phyloP scores from a whole-genome alignment of 257 asterid genomes.

The Plantago major region DNA sequence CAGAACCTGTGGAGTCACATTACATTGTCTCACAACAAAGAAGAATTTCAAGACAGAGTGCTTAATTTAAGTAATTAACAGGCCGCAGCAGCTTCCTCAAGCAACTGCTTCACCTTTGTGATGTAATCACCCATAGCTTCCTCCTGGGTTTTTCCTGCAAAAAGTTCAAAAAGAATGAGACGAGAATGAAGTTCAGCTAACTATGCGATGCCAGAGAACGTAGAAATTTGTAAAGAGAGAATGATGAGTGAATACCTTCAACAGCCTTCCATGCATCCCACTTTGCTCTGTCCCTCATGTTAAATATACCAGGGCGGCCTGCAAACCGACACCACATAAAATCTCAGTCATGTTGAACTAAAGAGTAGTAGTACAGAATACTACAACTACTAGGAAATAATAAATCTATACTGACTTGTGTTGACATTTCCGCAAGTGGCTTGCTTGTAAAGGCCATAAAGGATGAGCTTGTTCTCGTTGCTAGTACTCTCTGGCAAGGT shows the following conservation, averaged over 20 bases:
- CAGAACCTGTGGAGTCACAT: slow-evolving; percentile 11
- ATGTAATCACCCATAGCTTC: slow-evolving; percentile 81
- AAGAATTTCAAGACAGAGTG: slow-evolving; percentile 4
- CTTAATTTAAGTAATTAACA: slow-evolving; percentile 22
- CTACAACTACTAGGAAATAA: neutral
- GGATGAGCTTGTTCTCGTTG: slow-evolving; percentile 66
- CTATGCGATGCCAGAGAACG: neutral
- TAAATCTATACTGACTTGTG: slow-evolving; percentile 49
- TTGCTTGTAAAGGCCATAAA: slow-evolving; percentile 87
- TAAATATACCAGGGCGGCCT: slow-evolving; percentile 91
- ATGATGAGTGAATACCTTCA: slow-evolving; percentile 50
- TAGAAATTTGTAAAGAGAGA: neutral
- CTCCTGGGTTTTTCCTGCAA: slow-evolving; percentile 70
- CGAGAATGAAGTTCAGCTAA: slow-evolving; percentile 4
- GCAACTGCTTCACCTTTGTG: slow-evolving; percentile 91
- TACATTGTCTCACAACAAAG: slow-evolving; percentile 15
- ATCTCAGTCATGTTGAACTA: neutral
- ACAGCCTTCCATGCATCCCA: slow-evolving; percentile 99
- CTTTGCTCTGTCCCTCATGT: slow-evolving; percentile 80
- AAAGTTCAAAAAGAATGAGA: neutral
- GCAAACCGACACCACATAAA: slow-evolving; percentile 23
- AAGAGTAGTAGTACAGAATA: neutral
- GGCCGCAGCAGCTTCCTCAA: slow-evolving; percentile 50
- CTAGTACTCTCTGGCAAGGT: slow-evolving; percentile 66
- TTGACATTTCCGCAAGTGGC: slow-evolving; percentile 70